These are phyloP conservation scores for Cercophora samala DNA, from an alignment of 495 filamentous ascomycete genomes.

Conservation along the genomic window DNA sequence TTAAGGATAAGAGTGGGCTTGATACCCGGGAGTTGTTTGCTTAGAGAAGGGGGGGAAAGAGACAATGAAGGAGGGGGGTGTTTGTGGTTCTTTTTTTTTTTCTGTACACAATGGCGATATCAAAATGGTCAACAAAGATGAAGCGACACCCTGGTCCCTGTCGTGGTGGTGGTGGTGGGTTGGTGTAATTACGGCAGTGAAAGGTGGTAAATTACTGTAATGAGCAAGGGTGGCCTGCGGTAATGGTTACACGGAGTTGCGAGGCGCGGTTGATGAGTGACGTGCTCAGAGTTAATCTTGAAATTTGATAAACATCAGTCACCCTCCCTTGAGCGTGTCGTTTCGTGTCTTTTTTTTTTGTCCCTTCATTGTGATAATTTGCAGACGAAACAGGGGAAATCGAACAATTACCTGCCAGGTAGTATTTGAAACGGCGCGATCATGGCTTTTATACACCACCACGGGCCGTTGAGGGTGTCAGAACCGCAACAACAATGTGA, in stretches of 20 bases:
- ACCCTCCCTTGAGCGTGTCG: neutral
- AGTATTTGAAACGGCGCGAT: neutral
- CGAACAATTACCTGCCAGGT: no score
- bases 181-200: neutral
- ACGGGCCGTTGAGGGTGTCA: neutral
- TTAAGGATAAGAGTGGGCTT: conserved; percentile 61
- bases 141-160: neutral
- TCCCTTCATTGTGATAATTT: neutral
- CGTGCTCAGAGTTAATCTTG: neutral
- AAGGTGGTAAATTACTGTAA: neutral
- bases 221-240: neutral
- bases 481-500: neutral
- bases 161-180: neutral
- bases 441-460: neutral
- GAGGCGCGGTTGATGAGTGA: no score
- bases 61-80: no score
- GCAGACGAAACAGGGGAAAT: neutral
- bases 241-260: no score
- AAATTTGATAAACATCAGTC: neutral
- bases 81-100: neutral
- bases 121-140: neutral
- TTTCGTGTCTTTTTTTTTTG: neutral
- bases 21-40: conserved; percentile 81
- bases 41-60: conserved; percentile 40
- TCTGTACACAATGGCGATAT: neutral